Conservation (phyloP, 2,329 filamentous ascomycete species). For the Fonsecaea pedrosoi region DNA sequence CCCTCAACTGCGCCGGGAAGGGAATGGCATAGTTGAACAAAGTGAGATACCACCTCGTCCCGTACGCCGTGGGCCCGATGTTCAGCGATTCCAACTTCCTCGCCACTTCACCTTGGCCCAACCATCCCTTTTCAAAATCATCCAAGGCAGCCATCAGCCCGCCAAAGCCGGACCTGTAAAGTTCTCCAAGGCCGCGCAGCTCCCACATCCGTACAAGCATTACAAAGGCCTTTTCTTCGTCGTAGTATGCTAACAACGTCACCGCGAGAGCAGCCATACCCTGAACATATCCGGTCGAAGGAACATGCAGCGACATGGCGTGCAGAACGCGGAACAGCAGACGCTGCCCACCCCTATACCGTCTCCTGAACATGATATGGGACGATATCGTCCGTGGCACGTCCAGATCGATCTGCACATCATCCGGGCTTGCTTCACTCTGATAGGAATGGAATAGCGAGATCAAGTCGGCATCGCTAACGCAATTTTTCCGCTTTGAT, state of each 20-base stretch:
- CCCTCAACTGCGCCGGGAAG: constrained; percentile 88
- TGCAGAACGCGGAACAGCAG: constrained; percentile 92
- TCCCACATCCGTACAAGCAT: constrained; percentile 97
- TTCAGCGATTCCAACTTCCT: constrained; percentile 76
- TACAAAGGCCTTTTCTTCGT: constrained; percentile 91
- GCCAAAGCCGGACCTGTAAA: constrained; percentile 84
- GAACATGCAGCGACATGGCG: constrained; percentile 87
- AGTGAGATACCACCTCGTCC: constrained; percentile 95
- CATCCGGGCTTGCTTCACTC: constrained; percentile 78
- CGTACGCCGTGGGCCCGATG: constrained; percentile 90
- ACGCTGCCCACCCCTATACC: constrained; percentile 91
- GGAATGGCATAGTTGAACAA: constrained; percentile 97
- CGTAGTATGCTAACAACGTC: constrained; percentile 93
- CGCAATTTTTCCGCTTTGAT: constrained; percentile 65
- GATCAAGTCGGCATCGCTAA: constrained; percentile 74
- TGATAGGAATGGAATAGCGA: constrained; percentile 75
- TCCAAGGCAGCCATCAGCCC: constrained; percentile 84
- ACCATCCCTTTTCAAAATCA: constrained; percentile 86
- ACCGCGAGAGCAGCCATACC: constrained; percentile 95
- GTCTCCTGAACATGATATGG: constrained; percentile 94
- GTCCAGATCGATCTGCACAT: constrained; percentile 96
- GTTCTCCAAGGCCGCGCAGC: constrained; percentile 79
- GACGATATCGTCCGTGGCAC: constrained; percentile 92
- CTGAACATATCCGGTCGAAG: constrained; percentile 92
- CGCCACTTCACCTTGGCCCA: constrained; percentile 77